These are phyloP conservation scores for Boletus patriciae DNA, from an alignment of 768 basidiomycete genomes.

Conservation along the genomic window DNA sequence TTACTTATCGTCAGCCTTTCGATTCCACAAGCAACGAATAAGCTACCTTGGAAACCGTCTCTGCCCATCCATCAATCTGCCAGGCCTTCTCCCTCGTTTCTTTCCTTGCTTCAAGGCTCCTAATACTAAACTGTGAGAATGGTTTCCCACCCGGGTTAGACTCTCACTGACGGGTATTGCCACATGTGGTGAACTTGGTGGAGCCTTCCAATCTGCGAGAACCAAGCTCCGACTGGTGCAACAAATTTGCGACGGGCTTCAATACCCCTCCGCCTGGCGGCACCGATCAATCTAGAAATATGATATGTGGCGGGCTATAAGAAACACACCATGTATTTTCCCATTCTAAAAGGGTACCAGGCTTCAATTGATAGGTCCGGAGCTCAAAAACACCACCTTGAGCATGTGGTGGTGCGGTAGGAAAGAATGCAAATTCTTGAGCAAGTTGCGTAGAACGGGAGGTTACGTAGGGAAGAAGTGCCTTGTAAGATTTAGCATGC, in stretches of 20 bases:
- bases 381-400: constrained; percentile 94
- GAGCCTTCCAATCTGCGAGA: constrained; percentile 80
- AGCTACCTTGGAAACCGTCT: constrained; percentile 83
- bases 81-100: constrained; percentile 87
- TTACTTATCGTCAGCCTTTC: constrained; percentile 1
- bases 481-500: constrained; percentile 68
- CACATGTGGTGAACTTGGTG: constrained; percentile 95
- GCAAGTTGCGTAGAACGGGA: constrained; percentile 76
- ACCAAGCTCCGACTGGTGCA: constrained; percentile 88
- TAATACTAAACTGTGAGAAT: constrained; percentile 30
- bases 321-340: constrained; percentile 78
- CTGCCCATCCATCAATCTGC: constrained; percentile 94
- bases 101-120: constrained; percentile 77
- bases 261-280: constrained; percentile 80
- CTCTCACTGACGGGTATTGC: constrained; percentile 81
- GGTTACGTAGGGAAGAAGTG: constrained; percentile 73
- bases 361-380: constrained; percentile 82
- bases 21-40: constrained; percentile 15
- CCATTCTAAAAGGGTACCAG: constrained; percentile 93
- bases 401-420: constrained; percentile 81
- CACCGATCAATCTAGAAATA: constrained; percentile 5
- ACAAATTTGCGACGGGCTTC: constrained; percentile 90
- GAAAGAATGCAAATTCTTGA: constrained; percentile 95
- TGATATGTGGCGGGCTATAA: background rate
- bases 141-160: constrained; percentile 3